These are phyloP conservation scores for Pistacia vera DNA, from an alignment of 345 rosid species.

Conservation along the genomic window DNA sequence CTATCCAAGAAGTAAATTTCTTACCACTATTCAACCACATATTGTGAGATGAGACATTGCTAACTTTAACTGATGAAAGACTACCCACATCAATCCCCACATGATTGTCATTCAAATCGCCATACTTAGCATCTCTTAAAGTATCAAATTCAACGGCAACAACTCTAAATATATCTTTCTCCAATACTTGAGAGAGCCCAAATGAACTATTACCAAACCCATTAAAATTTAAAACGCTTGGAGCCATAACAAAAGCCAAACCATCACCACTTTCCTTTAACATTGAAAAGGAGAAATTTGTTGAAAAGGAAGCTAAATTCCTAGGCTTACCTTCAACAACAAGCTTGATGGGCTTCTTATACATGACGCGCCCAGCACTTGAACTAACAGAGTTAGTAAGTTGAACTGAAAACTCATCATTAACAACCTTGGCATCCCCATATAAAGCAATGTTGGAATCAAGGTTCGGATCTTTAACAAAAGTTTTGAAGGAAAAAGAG, in stretches of 20 bases:
- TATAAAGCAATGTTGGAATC: constrained; percentile 50
- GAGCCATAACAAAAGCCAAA: constrained; percentile 67
- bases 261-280: constrained; percentile 51
- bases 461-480: constrained; percentile 54
- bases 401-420: constrained; percentile 56
- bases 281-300: constrained; percentile 63
- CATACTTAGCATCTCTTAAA: constrained; percentile 29
- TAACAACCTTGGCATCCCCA: constrained; percentile 63
- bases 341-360: constrained; percentile 68
- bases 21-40: constrained; percentile 42
- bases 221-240: constrained; percentile 40
- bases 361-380: constrained; percentile 60
- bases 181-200: constrained; percentile 46
- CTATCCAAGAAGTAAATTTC: constrained; percentile 64
- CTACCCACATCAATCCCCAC: constrained; percentile 58
- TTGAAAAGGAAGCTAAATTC: constrained; percentile 57
- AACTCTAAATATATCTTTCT: constrained; percentile 24
- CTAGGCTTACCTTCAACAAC: constrained; percentile 48
- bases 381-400: constrained; percentile 50
- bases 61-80: constrained; percentile 39
- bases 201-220: constrained; percentile 42
- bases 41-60: constrained; percentile 44
- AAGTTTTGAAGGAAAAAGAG: constrained; percentile 51
- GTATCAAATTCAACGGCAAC: constrained; percentile 62
- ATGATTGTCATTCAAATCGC: constrained; percentile 54